These are phyloP conservation scores for Tephrocybe sp. DNA, from an alignment of 768 basidiomycete genomes.

Conservation along the genomic window DNA sequence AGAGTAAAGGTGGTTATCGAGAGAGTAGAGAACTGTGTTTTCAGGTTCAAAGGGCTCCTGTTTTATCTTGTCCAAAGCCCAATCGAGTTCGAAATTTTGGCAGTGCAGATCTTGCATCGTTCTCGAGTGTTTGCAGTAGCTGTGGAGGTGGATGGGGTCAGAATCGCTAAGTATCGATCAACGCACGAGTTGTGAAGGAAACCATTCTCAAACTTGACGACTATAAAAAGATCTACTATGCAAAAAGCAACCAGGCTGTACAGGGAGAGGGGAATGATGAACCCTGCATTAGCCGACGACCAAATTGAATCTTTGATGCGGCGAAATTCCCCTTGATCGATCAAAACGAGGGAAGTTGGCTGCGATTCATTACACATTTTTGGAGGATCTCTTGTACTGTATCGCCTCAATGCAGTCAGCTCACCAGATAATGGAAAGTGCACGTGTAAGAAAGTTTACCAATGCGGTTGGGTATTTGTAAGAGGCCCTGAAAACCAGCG, in stretches of 20 bases:
- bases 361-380: neutral
- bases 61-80: conserved; percentile 41
- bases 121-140: conserved; percentile 13
- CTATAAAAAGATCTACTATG: conserved; percentile 17
- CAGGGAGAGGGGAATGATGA: conserved; percentile 11
- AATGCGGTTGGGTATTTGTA: too few species aligned
- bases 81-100: conserved; percentile 36
- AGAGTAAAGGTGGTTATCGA: conserved; percentile 21
- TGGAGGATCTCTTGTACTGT: too few species aligned
- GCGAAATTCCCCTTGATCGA: conserved; percentile 9
- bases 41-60: conserved; percentile 36
- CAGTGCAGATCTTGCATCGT: conserved; percentile 37
- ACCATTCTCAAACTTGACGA: conserved; percentile 17
- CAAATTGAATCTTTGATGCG: conserved; percentile 9
- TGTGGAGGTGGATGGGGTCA: conserved; percentile 24
- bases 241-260: conserved; percentile 31
- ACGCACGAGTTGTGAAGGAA: conserved; percentile 24
- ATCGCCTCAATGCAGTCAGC: too few species aligned
- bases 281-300: conserved; percentile 10
- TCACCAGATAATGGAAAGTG: too few species aligned
- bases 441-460: too few species aligned
- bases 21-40: conserved; percentile 36
- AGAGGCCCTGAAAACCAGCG: too few species aligned
- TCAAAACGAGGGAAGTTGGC: conserved; percentile 6
- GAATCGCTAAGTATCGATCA: conserved; percentile 18